Conservation (phyloP, 179 eudicot species). For the Silene noctiflora region DNA sequence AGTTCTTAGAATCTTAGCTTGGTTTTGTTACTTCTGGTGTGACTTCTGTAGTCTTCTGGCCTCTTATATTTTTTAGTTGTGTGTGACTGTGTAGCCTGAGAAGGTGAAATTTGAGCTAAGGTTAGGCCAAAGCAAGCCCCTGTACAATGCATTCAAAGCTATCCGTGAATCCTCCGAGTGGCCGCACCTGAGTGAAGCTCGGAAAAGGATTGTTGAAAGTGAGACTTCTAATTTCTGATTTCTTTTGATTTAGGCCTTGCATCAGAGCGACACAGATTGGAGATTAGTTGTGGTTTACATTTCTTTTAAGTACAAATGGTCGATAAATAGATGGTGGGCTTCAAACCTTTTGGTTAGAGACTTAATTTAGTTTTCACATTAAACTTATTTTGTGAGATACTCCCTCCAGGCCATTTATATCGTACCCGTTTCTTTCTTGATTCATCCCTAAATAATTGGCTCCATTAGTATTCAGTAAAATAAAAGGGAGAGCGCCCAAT, state of each 20-base stretch:
- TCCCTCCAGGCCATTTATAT: not conserved
- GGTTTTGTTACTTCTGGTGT: not conserved
- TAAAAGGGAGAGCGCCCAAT: not conserved
- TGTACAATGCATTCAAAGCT: slow-evolving; percentile 82
- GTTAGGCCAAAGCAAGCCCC: slow-evolving; percentile 91
- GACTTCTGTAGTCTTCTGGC: not conserved
- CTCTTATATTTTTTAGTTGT: slow-evolving; percentile 17
- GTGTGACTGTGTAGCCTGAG: slow-evolving; percentile 62
- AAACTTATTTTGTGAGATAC: not conserved
- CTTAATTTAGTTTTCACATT: not conserved
- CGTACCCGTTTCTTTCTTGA: not conserved
- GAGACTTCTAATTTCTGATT: slow-evolving; percentile 23
- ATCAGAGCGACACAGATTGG: not conserved
- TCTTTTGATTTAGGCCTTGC: not conserved
- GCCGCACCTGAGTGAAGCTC: slow-evolving; percentile 70
- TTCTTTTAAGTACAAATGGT: not conserved
- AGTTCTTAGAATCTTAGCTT: not conserved
- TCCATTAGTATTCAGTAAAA: not conserved
- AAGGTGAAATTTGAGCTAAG: slow-evolving; percentile 90
- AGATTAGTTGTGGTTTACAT: slow-evolving; percentile 3
- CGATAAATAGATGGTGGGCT: not conserved
- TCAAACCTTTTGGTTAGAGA: not conserved
- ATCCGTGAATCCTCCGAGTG: slow-evolving; percentile 78
- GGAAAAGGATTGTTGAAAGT: slow-evolving; percentile 91
- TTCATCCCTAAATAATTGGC: not conserved